phyloP scores from a whole-genome alignment of 1,139 yeast genomes.

The Candida smagusa region DNA sequence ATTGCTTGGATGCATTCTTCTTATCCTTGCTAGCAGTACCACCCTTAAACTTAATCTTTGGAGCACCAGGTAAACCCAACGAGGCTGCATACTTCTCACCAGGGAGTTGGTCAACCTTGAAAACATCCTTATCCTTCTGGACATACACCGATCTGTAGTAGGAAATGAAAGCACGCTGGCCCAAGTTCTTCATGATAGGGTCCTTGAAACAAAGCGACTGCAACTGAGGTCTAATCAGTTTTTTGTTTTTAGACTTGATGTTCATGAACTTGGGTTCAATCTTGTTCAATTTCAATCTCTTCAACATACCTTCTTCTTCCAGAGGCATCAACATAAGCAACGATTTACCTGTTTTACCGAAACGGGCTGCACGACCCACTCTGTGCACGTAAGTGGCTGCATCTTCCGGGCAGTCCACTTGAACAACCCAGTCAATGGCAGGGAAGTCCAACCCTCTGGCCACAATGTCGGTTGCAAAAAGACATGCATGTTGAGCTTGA shows the following conservation, averaged over 20 bases:
- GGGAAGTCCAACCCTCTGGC: constrained; percentile 98
- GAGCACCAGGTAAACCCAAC: constrained; percentile 94
- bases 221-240: constrained; percentile 75
- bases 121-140: constrained; percentile 85
- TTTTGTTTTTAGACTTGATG: constrained; percentile 73
- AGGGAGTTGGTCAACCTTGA: constrained; percentile 72
- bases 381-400: constrained; percentile 93
- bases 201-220: constrained; percentile 90
- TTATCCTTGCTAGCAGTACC: constrained; percentile 59
- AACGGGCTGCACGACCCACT: constrained; percentile 95
- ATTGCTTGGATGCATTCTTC: constrained; percentile 78
- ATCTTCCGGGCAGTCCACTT: constrained; percentile 95
- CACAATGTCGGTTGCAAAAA: constrained; percentile 94
- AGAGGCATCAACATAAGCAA: constrained; percentile 77
- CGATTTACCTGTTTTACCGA: constrained; percentile 86
- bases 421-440: constrained; percentile 95
- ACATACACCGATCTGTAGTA: constrained; percentile 81
- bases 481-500: constrained; percentile 80
- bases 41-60: constrained; percentile 73
- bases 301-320: constrained; percentile 77
- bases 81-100: constrained; percentile 83
- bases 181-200: constrained; percentile 87
- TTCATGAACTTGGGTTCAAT: constrained; percentile 72
- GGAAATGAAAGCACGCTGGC: constrained; percentile 92
- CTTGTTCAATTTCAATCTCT: constrained; percentile 56